Percentiles rank a stretch among this genome's conserved stretches.
These are phyloP conservation scores for Davidsoniella neocaledoniae DNA, from an alignment of 2,329 filamentous ascomycete species.

Conservation along the genomic window DNA sequence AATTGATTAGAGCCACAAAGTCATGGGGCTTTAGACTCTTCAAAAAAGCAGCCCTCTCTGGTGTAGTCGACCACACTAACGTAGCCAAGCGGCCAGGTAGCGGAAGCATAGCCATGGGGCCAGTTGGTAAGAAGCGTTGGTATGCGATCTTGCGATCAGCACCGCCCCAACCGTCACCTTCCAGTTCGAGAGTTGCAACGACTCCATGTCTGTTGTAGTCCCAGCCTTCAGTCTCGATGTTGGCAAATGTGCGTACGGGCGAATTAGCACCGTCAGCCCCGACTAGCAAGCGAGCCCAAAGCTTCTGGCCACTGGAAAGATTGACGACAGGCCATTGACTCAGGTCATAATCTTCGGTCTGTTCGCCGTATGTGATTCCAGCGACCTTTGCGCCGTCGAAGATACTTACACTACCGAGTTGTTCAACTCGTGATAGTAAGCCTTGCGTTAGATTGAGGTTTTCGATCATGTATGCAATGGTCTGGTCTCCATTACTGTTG, in stretches of 20 bases:
- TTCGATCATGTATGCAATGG: conserved; percentile 92
- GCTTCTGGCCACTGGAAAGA: conserved; percentile 46
- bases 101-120: conserved; percentile 80
- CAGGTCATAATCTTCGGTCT: conserved; percentile 55
- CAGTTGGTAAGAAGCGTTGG: conserved; percentile 85
- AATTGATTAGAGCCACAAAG: conserved; percentile 80
- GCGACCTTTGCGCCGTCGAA: conserved; percentile 66
- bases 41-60: conserved; percentile 58
- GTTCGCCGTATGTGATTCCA: conserved; percentile 58
- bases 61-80: conserved; percentile 88
- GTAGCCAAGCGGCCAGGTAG: conserved; percentile 70
- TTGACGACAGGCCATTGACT: conserved; percentile 76
- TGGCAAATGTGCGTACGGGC: conserved; percentile 77
- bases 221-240: conserved; percentile 75
- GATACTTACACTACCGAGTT: conserved; percentile 51
- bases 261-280: conserved; percentile 93
- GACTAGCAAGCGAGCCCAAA: conserved; percentile 71
- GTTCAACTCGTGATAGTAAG: conserved; percentile 53
- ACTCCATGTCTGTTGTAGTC: conserved; percentile 84
- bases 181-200: conserved; percentile 70
- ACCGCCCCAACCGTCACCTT: conserved; percentile 39
- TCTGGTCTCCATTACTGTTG: conserved; percentile 21
- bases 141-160: conserved; percentile 59
- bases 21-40: conserved; percentile 58
- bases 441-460: conserved; percentile 77